phyloP scores from a whole-genome alignment of 176 grass and related monocot species.

The Eragrostis nindensis region DNA sequence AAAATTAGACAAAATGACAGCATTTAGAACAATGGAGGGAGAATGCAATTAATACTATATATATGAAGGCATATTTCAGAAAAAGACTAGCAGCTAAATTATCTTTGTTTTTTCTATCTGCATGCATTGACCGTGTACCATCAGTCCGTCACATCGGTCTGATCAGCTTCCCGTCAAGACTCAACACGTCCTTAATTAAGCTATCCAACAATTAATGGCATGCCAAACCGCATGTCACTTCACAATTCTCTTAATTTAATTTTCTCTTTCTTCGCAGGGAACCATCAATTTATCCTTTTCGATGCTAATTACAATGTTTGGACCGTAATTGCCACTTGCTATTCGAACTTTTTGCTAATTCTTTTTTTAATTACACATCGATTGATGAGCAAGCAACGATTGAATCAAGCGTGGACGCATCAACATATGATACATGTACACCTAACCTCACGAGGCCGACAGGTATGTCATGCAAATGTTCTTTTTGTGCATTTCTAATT shows the following conservation, averaged over 20 bases:
- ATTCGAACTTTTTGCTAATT: neutral
- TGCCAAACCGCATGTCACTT: neutral
- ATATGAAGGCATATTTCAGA: neutral
- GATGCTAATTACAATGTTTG: neutral
- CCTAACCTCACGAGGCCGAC: conserved; percentile 44
- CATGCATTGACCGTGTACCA: neutral
- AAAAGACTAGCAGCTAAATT: neutral
- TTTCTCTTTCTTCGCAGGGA: neutral
- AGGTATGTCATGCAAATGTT: conserved; percentile 30
- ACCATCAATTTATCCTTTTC: neutral
- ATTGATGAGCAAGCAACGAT: conserved; percentile 5
- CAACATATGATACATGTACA: neutral
- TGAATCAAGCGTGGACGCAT: conserved; percentile 11
- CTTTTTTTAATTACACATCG: neutral
- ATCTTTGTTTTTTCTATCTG: neutral
- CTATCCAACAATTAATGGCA: neutral
- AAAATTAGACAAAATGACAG: neutral
- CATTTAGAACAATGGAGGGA: neutral
- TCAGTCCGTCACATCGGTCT: neutral
- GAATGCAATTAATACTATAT: neutral
- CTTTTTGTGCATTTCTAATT: conserved; percentile 20
- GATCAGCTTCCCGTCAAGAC: neutral
- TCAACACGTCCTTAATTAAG: neutral
- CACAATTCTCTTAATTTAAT: neutral
- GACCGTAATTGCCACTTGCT: conserved; percentile 20